These are phyloP conservation scores for Podaxis mareebaensis DNA, from an alignment of 768 basidiomycete species.

Conservation along the genomic window DNA sequence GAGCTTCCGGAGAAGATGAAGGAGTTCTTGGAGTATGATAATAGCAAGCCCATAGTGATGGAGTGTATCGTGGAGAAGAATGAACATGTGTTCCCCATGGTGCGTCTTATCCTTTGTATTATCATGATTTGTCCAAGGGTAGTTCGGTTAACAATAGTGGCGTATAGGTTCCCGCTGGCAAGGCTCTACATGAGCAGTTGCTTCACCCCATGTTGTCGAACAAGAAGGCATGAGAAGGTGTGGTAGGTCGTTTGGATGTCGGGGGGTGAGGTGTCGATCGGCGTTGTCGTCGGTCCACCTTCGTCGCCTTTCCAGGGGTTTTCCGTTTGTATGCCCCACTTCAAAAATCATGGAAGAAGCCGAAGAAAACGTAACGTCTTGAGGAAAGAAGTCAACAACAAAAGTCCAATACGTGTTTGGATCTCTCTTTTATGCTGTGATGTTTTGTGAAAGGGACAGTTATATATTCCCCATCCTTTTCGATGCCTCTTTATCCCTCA, in stretches of 20 bases:
- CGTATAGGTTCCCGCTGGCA: slow-evolving; percentile 81
- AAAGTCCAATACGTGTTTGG: too few species aligned
- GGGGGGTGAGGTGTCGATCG: neutral
- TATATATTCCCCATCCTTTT: too few species aligned
- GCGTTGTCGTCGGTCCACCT: neutral
- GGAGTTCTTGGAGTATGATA: slow-evolving; percentile 96
- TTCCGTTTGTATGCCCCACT: neutral
- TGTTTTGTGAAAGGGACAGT: too few species aligned
- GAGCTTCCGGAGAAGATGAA: slow-evolving; percentile 97
- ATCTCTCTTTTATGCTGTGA: too few species aligned
- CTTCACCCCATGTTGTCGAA: slow-evolving; percentile 1
- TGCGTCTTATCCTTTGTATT: slow-evolving; percentile 27
- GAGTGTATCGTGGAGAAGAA: slow-evolving; percentile 85
- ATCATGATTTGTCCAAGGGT: neutral
- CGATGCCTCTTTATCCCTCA: too few species aligned
- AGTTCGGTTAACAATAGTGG: neutral
- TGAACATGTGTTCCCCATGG: slow-evolving; percentile 94
- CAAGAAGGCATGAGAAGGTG: neutral
- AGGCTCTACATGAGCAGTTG: slow-evolving; percentile 80
- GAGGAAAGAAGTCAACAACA: too few species aligned
- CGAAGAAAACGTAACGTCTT: too few species aligned
- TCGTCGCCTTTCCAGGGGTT: neutral
- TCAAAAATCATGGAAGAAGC: neutral
- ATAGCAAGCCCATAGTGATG: slow-evolving; percentile 81
- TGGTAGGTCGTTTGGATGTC: neutral